Evolutionary conservation across 345 rosid species (phyloP), one percentile per base, ranked within the genome.

Genomic region (Sapria himalayana): DNA sequence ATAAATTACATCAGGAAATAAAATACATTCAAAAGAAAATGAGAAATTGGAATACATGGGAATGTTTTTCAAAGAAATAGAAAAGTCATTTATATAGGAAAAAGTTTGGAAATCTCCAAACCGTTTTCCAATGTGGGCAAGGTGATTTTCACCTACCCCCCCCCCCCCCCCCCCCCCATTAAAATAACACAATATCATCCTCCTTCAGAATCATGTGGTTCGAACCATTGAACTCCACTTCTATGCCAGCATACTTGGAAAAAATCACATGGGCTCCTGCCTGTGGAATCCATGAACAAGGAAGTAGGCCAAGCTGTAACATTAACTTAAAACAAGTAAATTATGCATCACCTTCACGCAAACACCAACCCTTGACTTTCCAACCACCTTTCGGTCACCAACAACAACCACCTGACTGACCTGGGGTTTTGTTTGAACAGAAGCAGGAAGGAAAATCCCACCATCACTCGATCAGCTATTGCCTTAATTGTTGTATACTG

Each of bases 211-310:
- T 67, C 38, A 91, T 85, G 54, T 91, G 99, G 55, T 55, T 73
- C 27, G 64, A 50, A 29, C 81, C 95, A 45, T 73, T 65, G 70
- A 84, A 80, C 21, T 77, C 93, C 24, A 79, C 52, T 51, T 84
- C 95, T 11, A 86, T 91, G 22, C 99, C 99, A 0, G 99, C 89
- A 45, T 73, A 84, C 62, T 77, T 91, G 46, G 99, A 80, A 51
- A 76, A 84, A 1, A 91, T 52, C 12, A 91, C 79, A 46, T 71
- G 75, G 39, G 73, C 19, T 19, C 95, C 95, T 41, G 92, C 51
- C 99, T 89, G 49, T 22, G 61, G 29, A 51, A 16, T 7, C 4
- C 22, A 25, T 4, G 10, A 23, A 36, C n/a, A 9, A 4, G 20
- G 2, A 10, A 13, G 15, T 2, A 18, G 29, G n/a, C 2, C 11